A percentile compares a stretch with the other conserved stretches of the same genome.
These are phyloP conservation scores for Epicoccum nigrum DNA, from an alignment of 2,329 filamentous ascomycete species.

Conservation along the genomic window DNA sequence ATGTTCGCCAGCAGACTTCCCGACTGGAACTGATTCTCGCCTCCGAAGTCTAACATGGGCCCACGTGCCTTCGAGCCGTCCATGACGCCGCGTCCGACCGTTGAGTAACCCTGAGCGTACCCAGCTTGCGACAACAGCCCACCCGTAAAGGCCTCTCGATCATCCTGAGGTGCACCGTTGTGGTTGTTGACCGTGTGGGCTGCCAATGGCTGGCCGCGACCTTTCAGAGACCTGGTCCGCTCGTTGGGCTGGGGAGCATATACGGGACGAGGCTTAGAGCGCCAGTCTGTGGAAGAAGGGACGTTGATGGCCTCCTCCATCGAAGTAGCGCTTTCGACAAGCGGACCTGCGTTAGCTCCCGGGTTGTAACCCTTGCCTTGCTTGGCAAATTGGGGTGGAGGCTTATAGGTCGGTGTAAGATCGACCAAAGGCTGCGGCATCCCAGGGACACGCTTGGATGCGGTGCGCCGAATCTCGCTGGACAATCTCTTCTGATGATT, in stretches of 20 bases:
- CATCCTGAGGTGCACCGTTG: conserved; percentile 35
- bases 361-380: conserved; percentile 58
- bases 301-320: conserved; percentile 52
- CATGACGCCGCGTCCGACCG: conserved; percentile 53
- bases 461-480: conserved; percentile 52
- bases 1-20: conserved; percentile 57
- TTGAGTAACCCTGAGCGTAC: conserved; percentile 47
- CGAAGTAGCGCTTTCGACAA: conserved; percentile 55
- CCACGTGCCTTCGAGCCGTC: conserved; percentile 53
- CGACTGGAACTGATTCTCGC: conserved; percentile 51
- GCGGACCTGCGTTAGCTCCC: conserved; percentile 46
- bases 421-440: conserved; percentile 70
- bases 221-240: conserved; percentile 42
- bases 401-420: conserved; percentile 68
- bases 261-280: conserved; percentile 42
- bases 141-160: conserved; percentile 52
- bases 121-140: conserved; percentile 51
- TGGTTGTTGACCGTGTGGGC: conserved; percentile 45
- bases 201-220: conserved; percentile 43
- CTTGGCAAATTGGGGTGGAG: conserved; percentile 64
- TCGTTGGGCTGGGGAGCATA: conserved; percentile 39
- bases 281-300: conserved; percentile 54
- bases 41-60: conserved; percentile 53
- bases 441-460: conserved; percentile 49
- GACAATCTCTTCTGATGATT: conserved; percentile 40